These are phyloP conservation scores for Pseudogymnoascus sp. DNA, from an alignment of 2,329 filamentous ascomycete genomes.

Conservation along the genomic window DNA sequence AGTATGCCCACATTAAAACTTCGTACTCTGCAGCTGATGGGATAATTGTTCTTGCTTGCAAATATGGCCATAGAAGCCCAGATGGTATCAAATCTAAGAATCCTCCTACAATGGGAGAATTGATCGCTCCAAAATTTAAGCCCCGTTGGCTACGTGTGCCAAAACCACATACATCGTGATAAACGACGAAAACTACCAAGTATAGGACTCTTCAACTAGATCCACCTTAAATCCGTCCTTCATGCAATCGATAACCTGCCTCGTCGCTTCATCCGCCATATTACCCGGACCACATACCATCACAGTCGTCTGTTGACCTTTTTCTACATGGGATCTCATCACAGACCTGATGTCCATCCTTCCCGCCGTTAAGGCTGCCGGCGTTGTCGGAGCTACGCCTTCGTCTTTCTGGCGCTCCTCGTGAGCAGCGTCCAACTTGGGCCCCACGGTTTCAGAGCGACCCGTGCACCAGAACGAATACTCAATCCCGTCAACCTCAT, in stretches of 20 bases:
- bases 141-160: background rate
- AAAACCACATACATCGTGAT: background rate
- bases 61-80: background rate
- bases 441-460: background rate
- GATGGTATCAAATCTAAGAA: background rate
- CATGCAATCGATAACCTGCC: background rate
- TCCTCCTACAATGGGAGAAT: background rate
- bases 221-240: background rate
- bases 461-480: slow-evolving; percentile 15
- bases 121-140: background rate
- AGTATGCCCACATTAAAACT: background rate
- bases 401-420: background rate
- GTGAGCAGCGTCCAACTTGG: background rate
- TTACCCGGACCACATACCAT: background rate
- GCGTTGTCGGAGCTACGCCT: background rate
- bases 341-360: slow-evolving; percentile 17
- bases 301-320: background rate
- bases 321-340: slow-evolving; percentile 14
- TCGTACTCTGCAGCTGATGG: background rate
- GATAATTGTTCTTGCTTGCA: background rate
- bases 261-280: background rate
- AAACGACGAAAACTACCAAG: background rate
- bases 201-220: background rate
- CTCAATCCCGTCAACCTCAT: slow-evolving; percentile 10
- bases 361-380: slow-evolving; percentile 12